Conservation (phyloP, 1,139 yeast species). For the Yamadazyma pseudoaaseri region DNA sequence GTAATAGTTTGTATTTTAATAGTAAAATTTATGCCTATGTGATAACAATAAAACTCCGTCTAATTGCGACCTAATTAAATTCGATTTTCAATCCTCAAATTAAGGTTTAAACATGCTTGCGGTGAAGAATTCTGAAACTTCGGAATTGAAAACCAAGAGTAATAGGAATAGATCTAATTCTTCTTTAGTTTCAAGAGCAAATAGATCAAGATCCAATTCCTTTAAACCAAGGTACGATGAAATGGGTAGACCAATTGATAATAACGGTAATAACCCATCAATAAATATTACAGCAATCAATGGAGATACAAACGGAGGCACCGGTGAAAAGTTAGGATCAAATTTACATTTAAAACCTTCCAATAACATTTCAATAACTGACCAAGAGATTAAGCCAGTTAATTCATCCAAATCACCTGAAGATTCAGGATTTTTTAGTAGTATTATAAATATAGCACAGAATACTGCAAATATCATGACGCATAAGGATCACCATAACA, state of each 20-base stretch:
- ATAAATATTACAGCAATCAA: not conserved
- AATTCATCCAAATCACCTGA: constrained; percentile 8
- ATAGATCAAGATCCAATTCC: constrained; percentile 10
- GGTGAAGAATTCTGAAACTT: constrained; percentile 7
- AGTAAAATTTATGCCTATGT: no score
- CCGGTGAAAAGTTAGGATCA: not conserved
- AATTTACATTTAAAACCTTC: constrained; percentile 1
- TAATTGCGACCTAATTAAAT: no score
- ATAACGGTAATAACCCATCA: not conserved
- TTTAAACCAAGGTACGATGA: constrained; percentile 8
- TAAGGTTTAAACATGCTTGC: no score
- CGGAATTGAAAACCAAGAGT: not conserved
- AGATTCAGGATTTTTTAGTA: constrained; percentile 21
- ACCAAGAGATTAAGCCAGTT: constrained; percentile 9
- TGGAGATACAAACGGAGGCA: not conserved
- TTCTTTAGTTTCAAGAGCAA: constrained; percentile 6
- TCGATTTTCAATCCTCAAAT: not conserved
- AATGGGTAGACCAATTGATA: constrained; percentile 6
- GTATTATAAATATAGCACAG: constrained; percentile 32
- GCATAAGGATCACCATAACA: constrained; percentile 5
- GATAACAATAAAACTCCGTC: no score
- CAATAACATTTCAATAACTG: constrained; percentile 3
- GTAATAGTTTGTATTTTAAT: no score
- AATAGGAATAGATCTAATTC: constrained; percentile 10
- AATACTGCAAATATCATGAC: constrained; percentile 13